Base-by-base conservation (phyloP, 805 yeast genomes). In the Kurtzmaniella fragi region DNA sequence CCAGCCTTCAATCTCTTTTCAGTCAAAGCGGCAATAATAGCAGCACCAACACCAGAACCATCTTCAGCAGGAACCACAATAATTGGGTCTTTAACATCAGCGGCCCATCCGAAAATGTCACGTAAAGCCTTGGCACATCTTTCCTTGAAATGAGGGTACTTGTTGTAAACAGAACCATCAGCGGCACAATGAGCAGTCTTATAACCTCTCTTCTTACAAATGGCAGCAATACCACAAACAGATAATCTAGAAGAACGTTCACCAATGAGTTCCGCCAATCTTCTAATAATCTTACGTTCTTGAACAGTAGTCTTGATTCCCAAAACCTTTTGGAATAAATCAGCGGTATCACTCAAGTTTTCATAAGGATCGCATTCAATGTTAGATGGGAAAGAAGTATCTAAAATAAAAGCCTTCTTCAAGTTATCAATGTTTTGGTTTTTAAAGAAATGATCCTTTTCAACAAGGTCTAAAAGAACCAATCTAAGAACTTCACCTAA, bases 1-100 rank as follows among this genome's bases (percentile, higher is more conserved):
- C 91, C 91, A 44, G 76, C 71, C 48, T 69, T 73, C 55, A 82
- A 71, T 71, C 99, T 82, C 62, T 78, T 73, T 62, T 84, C 78
- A 42, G 98, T 84, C 64, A 91, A 77, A 32, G 98, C 97, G 40
- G 99, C 98, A 67, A 93, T 91, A 54, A 91, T 77, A 38, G 98
- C 99, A 41, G 99, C 99, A 60, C 99, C 99, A 35, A 87, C 96
- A 71, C 98, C 98, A 29, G 93, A 84, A 54, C 99, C 99, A 70
- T 93, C 99, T 70, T 91, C 96, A 48, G 99, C 98, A 42, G 95
- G 85, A 31, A 83, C 86, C 50, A 90, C 80, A 47, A 74, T 67
- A 56, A 93, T 81, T 48, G 98, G 98, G 43, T 79, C 78, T 47
- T 70, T 51, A 16, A 37, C 35, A n/a, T 43, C 50, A 14, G 52